phyloP scores from a whole-genome alignment of 805 yeast genomes.

The Ogataea trehalophila region DNA sequence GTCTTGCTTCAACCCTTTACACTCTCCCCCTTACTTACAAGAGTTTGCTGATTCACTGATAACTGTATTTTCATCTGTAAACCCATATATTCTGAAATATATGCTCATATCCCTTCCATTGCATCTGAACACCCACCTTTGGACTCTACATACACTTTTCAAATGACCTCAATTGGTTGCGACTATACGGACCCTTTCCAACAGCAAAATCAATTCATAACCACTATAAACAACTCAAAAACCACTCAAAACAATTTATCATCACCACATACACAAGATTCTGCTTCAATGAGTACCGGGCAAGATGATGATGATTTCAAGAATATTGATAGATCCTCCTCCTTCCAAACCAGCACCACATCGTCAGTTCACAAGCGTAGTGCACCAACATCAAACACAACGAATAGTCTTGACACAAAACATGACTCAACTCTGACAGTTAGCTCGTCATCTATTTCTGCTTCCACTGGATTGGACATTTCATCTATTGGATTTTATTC shows the following conservation, averaged over 20 bases:
- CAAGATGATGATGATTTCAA: slow-evolving; percentile 33
- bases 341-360: slow-evolving; percentile 33
- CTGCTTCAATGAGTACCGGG: slow-evolving; percentile 28
- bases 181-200: too few relatives aligned
- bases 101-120: too few relatives aligned
- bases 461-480: slow-evolving; percentile 12
- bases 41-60: too few relatives aligned
- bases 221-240: background rate
- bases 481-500: slow-evolving; percentile 21
- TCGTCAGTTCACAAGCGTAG: slow-evolving; percentile 19
- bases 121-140: too few relatives aligned
- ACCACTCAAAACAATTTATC: slow-evolving; percentile 2
- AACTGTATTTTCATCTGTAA: too few relatives aligned
- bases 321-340: slow-evolving; percentile 29
- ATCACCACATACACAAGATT: slow-evolving; percentile 25
- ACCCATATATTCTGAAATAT: too few relatives aligned
- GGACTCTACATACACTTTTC: too few relatives aligned
- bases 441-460: slow-evolving; percentile 1
- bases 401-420: background rate
- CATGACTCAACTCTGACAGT: background rate
- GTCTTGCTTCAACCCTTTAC: background rate
- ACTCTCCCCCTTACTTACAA: too few relatives aligned
- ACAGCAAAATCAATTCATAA: background rate
- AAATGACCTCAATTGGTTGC: too few relatives aligned
- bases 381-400: background rate